Conservation (phyloP, 2,329 filamentous ascomycete species). For the Bipolaris bicolor region DNA sequence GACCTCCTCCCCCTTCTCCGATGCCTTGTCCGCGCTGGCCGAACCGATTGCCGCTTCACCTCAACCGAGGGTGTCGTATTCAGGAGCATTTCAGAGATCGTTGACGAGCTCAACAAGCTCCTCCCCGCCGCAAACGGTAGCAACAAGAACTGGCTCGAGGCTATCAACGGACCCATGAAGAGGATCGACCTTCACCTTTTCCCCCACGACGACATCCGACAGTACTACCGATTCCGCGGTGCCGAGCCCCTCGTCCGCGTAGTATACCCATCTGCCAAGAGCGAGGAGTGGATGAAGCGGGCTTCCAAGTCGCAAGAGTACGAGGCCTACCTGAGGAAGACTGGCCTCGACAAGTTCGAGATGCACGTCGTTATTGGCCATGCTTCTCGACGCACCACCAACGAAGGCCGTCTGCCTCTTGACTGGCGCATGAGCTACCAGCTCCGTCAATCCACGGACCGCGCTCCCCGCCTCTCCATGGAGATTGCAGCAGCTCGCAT, state of each 20-base stretch:
- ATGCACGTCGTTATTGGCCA: conserved; percentile 23
- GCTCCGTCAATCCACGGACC: conserved; percentile 13
- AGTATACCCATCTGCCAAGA: conserved; percentile 19
- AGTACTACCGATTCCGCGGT: conserved; percentile 23
- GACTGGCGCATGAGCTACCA: conserved; percentile 22
- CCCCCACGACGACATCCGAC: conserved; percentile 21
- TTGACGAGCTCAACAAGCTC: conserved; percentile 20
- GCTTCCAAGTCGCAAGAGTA: conserved; percentile 18
- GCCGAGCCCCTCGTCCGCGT: conserved; percentile 23
- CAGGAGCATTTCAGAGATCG: conserved; percentile 19
- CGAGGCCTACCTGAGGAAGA: conserved; percentile 16
- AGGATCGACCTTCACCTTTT: conserved; percentile 20
- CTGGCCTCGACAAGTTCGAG: conserved; percentile 13
- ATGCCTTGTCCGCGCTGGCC: conserved; percentile 12
- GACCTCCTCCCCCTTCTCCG: conserved; percentile 18
- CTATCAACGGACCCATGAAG: conserved; percentile 20
- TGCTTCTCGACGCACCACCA: conserved; percentile 17
- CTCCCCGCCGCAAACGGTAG: conserved; percentile 9
- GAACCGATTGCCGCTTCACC: conserved; percentile 12
- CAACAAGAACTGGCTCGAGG: conserved; percentile 16
- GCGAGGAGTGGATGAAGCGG: conserved; percentile 22
- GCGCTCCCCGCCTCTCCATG: conserved; percentile 14
- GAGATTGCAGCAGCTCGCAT: conserved; percentile 15
- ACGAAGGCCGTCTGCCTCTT: conserved; percentile 18
- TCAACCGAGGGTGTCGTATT: conserved; percentile 22